Base-by-base conservation (phyloP, 2,329 filamentous ascomycete genomes). In the Aspergillus uvarum region DNA sequence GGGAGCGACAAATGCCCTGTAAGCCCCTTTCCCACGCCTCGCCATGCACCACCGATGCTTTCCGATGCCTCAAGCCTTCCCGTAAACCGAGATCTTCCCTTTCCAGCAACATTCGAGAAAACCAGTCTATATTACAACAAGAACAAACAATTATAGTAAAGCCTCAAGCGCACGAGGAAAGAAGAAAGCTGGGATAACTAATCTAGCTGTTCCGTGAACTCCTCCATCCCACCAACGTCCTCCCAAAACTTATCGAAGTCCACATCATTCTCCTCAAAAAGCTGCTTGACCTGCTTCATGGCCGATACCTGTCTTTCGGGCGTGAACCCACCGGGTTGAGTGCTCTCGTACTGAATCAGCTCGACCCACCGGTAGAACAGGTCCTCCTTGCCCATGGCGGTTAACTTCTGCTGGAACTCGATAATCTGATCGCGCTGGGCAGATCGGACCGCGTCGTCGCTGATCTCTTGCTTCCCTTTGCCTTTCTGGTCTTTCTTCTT, bases 291-390 rank as follows among this genome's bases (percentile, higher is more conserved):
- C 76, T 92, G 88, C 64, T 85, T 79, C 60, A 91, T 91, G 1
- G 90, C 88, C 48, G 81, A 84, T 58, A 85, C 81, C 76, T 96
- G 92, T 69, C 87, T 84, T 71, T 92, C 89, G 0, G 82, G 79
- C 1, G 88, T 90, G 71, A 96, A 96, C 0, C 90, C 91, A 19
- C 89, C 91, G 0, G 92, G 90, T 66, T 85, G 84, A 38, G 87
- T 89, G 47, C 90, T 89, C 77, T 96, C 92, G 70, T 87, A 96
- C 77, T 97, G 92, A 53, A 97, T 87, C 71, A 96, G 84, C 79
- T 97, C 93, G 52, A 96, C 90, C 92, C 92, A 96, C 58, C 89
- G 86, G 79, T 90, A 96, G 79, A 97, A 97, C 56, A 97, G 75
- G 64, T 89, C 87, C 74, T 96, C 93, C 77, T 96, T 96, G 48